Evolutionary conservation across 2,329 filamentous ascomycete species (phyloP), one percentile per base, ranked within the genome.

Genomic region (Chrysoporthe austroafricana): DNA sequence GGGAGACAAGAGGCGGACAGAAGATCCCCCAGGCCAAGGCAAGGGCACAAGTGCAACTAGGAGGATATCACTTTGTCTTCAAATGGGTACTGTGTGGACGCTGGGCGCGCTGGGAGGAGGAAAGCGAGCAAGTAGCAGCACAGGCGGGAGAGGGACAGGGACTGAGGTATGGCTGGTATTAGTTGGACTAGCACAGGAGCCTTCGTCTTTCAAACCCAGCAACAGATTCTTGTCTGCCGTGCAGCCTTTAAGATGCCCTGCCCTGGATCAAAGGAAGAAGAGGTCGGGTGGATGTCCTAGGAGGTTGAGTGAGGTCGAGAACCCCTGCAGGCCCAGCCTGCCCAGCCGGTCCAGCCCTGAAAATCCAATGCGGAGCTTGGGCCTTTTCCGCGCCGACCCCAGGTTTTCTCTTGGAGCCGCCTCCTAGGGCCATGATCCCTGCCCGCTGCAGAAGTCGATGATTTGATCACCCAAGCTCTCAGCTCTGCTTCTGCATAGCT

Each of bases 381-480:
- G 48, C 64, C 66, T 64, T 63, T 48, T 67, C 62, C 54, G 57
- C 54, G 59, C 67, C 50, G 56, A 66, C 67, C 67, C 67, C 65
- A 36, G 64, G 52, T 50, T 69, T 61, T 61, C 46, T 8, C 50
- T 60, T 11, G 42, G 39, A 42, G 54, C 46, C 34, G 39, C 34
- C 36, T 67, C 54, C 44, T 50, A 54, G 62, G 34, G 48, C 56
- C 36, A 26, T 57, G 66, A 68, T 68, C 66, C 66, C 66, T 68
- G 66, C 42, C 66, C n/a, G 2, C 13, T 21, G 26, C 21, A 64
- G 57, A 60, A 60, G 57, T 60, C 57, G 16, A 60, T 44, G 57
- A 60, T 60, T 60, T 60, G 57, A 44, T 43, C 57, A 60, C n/a
- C 57, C 39, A 44, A 60, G 21, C 50, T 32, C 39, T 66, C 65